Evolutionary conservation across 1,284 basidiomycete species (phyloP).

Genomic region (Puccinia triticina): DNA sequence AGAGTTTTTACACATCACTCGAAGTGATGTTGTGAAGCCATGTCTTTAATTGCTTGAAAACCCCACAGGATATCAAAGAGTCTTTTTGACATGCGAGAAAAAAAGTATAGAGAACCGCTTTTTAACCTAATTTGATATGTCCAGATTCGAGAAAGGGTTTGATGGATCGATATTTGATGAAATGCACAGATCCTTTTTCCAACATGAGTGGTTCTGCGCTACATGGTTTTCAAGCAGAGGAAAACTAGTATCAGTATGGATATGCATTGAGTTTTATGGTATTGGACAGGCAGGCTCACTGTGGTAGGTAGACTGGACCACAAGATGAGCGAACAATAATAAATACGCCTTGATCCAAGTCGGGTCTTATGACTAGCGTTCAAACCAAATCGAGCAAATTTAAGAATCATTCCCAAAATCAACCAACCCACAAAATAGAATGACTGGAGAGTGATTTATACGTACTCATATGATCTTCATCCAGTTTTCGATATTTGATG

Average conservation of each 20-base stretch:
- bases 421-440: not conserved
- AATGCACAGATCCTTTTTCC: constrained; percentile 39
- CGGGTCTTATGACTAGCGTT: constrained; percentile 31
- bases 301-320: constrained; percentile 38
- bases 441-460: not conserved
- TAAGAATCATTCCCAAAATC: not conserved
- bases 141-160: constrained; percentile 40
- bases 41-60: no score
- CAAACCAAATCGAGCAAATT: not conserved
- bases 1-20: no score
- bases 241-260: not conserved
- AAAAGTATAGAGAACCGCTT: no score
- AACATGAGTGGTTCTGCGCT: constrained; percentile 34
- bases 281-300: constrained; percentile 5
- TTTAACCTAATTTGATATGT: constrained; percentile 36
- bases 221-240: not conserved
- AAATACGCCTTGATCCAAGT: constrained; percentile 44
- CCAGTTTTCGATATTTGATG: constrained; percentile 41
- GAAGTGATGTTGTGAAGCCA: no score
- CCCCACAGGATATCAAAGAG: no score
- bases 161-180: constrained; percentile 37
- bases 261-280: not conserved
- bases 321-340: constrained; percentile 32
- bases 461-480: constrained; percentile 49
- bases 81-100: no score